Evolutionary conservation across 371 early-diverging fungal genomes (phyloP).

Genomic region (Rhizopus sp.): DNA sequence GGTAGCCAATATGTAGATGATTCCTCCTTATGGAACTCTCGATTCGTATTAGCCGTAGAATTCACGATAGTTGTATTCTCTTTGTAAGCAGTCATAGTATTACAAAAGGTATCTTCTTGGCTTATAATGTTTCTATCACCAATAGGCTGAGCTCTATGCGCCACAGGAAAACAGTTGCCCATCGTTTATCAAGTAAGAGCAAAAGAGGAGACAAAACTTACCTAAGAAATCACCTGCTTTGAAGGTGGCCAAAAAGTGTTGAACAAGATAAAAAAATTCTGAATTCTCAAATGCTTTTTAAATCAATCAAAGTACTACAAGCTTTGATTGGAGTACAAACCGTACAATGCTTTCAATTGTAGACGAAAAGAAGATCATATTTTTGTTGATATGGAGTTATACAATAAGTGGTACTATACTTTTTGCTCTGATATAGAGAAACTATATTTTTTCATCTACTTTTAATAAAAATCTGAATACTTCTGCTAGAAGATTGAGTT

Average conservation of each 20-base stretch:
- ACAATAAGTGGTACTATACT: neutral
- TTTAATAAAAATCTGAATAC: neutral
- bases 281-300: no score
- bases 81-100: no score
- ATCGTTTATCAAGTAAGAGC: neutral
- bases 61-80: no score
- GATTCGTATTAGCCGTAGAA: no score
- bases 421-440: neutral
- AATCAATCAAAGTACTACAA: no score
- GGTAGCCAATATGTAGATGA: constrained; percentile 19
- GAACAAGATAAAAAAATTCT: no score
- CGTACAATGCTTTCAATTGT: neutral
- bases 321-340: neutral
- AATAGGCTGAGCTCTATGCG: no score
- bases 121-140: no score
- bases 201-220: neutral
- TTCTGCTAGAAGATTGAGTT: neutral
- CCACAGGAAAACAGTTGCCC: no score
- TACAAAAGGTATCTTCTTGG: no score
- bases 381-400: neutral
- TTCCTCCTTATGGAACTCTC: constrained; percentile 16
- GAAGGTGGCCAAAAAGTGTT: no score
- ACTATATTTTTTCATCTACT: neutral
- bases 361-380: neutral
- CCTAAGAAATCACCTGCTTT: neutral